Percentiles rank a stretch among this genome's conserved stretches.
phyloP scores from a whole-genome alignment of 495 filamentous ascomycete species.

The Aspergillus cavernicola region DNA sequence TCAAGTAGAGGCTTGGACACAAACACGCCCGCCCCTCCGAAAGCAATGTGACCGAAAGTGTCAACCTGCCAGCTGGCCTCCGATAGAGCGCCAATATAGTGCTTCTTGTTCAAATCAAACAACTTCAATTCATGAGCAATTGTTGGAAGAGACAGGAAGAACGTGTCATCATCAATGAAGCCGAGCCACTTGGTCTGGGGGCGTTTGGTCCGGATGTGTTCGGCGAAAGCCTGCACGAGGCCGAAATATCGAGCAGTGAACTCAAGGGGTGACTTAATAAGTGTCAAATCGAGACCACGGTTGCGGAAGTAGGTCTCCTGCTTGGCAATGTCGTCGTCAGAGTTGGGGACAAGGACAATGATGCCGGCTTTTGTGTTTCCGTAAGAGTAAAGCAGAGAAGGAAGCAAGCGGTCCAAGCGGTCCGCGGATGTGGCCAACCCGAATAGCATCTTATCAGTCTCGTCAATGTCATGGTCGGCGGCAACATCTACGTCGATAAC shows the following conservation, averaged over 20 bases:
- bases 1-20: constrained; percentile 57
- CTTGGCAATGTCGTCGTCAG: constrained; percentile 40
- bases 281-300: constrained; percentile 51
- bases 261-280: constrained; percentile 50
- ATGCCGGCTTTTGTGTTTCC: constrained; percentile 47
- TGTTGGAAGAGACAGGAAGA: constrained; percentile 59
- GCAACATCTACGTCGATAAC: constrained; percentile 45
- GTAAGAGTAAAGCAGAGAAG: constrained; percentile 47
- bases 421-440: constrained; percentile 50
- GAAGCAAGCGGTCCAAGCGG: constrained; percentile 45
- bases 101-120: constrained; percentile 48
- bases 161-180: constrained; percentile 71
- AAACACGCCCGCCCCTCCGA: constrained; percentile 67
- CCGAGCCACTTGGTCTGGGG: constrained; percentile 59
- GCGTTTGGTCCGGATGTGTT: constrained; percentile 43
- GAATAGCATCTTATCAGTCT: constrained; percentile 49
- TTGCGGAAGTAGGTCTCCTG: constrained; percentile 47
- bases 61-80: constrained; percentile 59
- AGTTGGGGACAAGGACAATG: constrained; percentile 46
- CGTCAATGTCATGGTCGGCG: constrained; percentile 41
- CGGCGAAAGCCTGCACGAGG: constrained; percentile 53
- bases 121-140: constrained; percentile 50
- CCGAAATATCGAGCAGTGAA: constrained; percentile 64
- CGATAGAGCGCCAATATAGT: constrained; percentile 61
- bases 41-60: constrained; percentile 61